Base-by-base conservation (phyloP, 345 rosid genomes). In the Sonneratia alba region DNA sequence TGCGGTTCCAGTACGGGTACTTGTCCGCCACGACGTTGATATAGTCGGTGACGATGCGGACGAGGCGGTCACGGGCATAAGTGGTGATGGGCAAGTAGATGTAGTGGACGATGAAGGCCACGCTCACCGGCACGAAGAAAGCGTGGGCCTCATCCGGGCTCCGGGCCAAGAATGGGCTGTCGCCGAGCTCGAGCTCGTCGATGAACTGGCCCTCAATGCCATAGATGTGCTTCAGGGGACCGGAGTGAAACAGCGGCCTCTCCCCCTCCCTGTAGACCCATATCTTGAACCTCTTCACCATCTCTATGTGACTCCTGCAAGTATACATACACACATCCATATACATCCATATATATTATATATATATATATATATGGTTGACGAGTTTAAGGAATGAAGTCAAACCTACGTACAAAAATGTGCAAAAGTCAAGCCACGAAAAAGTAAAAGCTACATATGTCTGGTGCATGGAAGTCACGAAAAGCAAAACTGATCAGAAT, bases 201-300 rank as follows among this genome's bases (percentile, higher is more conserved):
- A 77, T 77, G 79, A 77, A 72, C 42, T 72, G 76, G 7, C 79
- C 79, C 70, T 73, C 76, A 7, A 77, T 77, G 12, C 70, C 70
- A 59, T 77, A 72, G 22, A 77, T 55, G 73, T 73, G 10, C 36
- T 32, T 53, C 76, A 72, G 3, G n/a, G 79, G 76, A 6, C 70
- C 76, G 0, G 8, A 11, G 67, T 72, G 79, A 2, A 65, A 21
- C 49, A 77, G 22, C 13, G 79, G 79, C 22, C 61, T 62, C 40
- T 77, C 79, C 40, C 79, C 79, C 66, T 77, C 79, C 45, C 38
- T 27, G 47, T 77, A 77, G 37, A 36, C 48, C 79, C 79, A 77
- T 22, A 77, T 36, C 67, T 72, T 77, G 48, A 77, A 77, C 65
- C 67, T 77, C 73, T 77, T 77, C 67, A 21, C 61, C 79, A 77